phyloP scores from a whole-genome alignment of 176 grass and related monocot species.

The Phoenix dactylifera region DNA sequence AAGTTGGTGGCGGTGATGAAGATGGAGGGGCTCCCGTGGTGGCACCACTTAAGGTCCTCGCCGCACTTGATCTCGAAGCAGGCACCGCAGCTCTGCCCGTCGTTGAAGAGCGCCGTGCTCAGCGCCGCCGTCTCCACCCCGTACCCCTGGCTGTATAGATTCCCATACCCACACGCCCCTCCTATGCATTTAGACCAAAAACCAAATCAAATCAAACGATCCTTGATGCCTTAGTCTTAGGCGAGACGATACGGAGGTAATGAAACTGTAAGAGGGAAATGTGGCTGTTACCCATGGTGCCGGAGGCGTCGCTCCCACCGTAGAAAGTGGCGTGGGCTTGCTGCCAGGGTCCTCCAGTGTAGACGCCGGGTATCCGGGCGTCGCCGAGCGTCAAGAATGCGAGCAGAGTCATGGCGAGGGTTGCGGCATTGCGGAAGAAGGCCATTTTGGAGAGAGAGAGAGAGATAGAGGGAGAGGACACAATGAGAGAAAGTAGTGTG shows the following conservation, averaged over 20 bases:
- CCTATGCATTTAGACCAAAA: slow-evolving; percentile 11
- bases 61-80: slow-evolving; percentile 50
- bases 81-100: slow-evolving; percentile 39
- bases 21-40: slow-evolving; percentile 30
- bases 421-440: background rate
- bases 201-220: background rate
- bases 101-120: slow-evolving; percentile 60
- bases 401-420: background rate
- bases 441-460: background rate
- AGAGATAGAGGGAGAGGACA: background rate
- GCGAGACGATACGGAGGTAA: too few species aligned
- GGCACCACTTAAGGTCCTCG: slow-evolving; percentile 31
- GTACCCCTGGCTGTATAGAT: slow-evolving; percentile 47
- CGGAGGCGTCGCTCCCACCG: slow-evolving; percentile 85
- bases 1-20: slow-evolving; percentile 59
- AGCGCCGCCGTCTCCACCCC: slow-evolving; percentile 56
- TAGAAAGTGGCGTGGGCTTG: slow-evolving; percentile 91
- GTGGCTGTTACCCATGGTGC: slow-evolving; percentile 59
- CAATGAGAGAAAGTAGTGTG: background rate
- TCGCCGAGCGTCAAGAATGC: background rate
- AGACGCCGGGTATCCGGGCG: slow-evolving; percentile 7
- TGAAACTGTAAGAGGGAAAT: background rate
- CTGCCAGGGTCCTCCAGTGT: slow-evolving; percentile 53
- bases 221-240: background rate
- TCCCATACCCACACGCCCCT: slow-evolving; percentile 53